Evolutionary conservation across 805 yeast species (phyloP).

Genomic region (Tetrapisispora arboricola): DNA sequence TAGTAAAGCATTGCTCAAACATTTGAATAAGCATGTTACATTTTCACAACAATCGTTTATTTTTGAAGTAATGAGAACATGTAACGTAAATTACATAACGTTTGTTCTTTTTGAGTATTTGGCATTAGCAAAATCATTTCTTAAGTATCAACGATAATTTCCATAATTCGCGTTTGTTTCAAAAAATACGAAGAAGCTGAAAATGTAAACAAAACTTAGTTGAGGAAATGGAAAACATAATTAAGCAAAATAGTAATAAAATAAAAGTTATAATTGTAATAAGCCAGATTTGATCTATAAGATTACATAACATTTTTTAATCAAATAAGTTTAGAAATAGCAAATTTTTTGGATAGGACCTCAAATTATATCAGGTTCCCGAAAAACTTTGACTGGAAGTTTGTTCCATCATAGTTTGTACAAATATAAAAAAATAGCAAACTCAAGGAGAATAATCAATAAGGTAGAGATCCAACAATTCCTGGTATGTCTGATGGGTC

Average conservation of each 20-base stretch:
- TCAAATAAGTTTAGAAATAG: too few relatives aligned
- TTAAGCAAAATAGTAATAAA: background rate
- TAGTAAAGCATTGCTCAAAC: conserved; percentile 9
- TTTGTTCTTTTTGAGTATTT: too few relatives aligned
- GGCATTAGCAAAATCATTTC: too few relatives aligned
- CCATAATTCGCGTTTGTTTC: background rate
- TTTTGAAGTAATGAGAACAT: too few relatives aligned
- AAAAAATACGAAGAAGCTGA: background rate
- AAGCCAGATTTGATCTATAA: background rate
- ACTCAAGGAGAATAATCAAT: too few relatives aligned
- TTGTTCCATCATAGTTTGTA: too few relatives aligned
- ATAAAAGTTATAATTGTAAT: background rate
- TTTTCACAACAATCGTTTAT: too few relatives aligned
- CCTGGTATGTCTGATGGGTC: conserved; percentile 1
- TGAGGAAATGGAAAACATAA: background rate
- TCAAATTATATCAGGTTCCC: too few relatives aligned
- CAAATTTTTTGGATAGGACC: background rate
- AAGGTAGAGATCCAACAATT: background rate
- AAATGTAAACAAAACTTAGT: background rate
- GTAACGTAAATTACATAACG: too few relatives aligned
- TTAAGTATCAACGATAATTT: too few relatives aligned
- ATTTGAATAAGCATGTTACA: background rate
- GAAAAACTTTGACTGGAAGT: too few relatives aligned
- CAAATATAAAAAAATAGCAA: too few relatives aligned
- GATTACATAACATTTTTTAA: background rate